Conservation (phyloP, 2,329 filamentous ascomycete genomes). For the Phialophora expanda region DNA sequence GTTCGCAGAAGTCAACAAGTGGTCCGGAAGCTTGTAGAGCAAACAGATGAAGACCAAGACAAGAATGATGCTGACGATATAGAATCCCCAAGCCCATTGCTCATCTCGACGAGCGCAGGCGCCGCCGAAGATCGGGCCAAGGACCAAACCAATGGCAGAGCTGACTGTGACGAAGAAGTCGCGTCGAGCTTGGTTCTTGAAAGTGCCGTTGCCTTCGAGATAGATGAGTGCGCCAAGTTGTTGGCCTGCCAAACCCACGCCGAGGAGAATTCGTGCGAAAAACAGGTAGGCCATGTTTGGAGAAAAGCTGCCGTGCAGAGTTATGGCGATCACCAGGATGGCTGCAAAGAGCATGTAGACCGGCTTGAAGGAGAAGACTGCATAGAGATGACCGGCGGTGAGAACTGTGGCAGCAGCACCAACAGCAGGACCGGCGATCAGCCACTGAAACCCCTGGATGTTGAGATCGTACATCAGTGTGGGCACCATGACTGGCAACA, state of each 20-base stretch:
- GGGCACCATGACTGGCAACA: constrained; percentile 30
- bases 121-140: constrained; percentile 31
- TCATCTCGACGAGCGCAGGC: constrained; percentile 24
- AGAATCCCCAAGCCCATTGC: constrained; percentile 28
- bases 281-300: constrained; percentile 28
- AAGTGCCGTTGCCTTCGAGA: constrained; percentile 26
- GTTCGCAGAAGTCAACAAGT: constrained; percentile 9
- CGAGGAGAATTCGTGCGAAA: constrained; percentile 23
- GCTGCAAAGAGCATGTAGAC: constrained; percentile 25
- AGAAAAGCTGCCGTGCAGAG: constrained; percentile 23
- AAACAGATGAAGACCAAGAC: constrained; percentile 15
- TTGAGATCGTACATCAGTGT: constrained; percentile 27
- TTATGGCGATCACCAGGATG: constrained; percentile 24
- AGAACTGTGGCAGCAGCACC: constrained; percentile 29
- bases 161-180: constrained; percentile 33
- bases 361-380: constrained; percentile 25
- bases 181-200: constrained; percentile 30
- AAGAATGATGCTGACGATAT: constrained; percentile 21
- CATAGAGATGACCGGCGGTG: constrained; percentile 30
- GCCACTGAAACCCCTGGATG: constrained; percentile 32
- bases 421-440: constrained; percentile 27
- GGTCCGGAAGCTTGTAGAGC: constrained; percentile 24
- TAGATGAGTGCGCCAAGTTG: constrained; percentile 30
- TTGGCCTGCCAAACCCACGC: constrained; percentile 29
- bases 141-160: constrained; percentile 24